These are phyloP conservation scores for Sphaceloma murrayae DNA, from an alignment of 2,329 filamentous ascomycete genomes.

Conservation along the genomic window DNA sequence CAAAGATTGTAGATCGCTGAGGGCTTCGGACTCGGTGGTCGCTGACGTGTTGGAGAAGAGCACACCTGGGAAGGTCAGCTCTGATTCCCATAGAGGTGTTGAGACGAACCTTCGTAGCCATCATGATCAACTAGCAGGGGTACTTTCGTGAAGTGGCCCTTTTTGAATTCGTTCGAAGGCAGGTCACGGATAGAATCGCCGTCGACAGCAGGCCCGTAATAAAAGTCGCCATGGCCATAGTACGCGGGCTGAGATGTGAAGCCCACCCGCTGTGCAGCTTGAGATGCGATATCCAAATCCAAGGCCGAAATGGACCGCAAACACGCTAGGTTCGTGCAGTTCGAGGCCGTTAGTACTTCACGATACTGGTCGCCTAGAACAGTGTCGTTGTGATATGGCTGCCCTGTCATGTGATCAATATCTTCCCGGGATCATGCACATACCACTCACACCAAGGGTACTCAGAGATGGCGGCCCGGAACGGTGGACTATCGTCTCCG, in stretches of 20 bases:
- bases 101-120: conserved; percentile 23
- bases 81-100: conserved; percentile 25
- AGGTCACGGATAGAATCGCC: conserved; percentile 32
- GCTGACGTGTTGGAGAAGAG: conserved; percentile 28
- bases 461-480: conserved; percentile 34
- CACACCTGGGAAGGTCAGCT: conserved; percentile 19
- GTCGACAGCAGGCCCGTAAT: conserved; percentile 35
- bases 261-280: conserved; percentile 21
- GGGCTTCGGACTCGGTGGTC: conserved; percentile 25
- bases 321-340: conserved; percentile 26
- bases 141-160: conserved; percentile 30
- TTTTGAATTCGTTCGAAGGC: conserved; percentile 28
- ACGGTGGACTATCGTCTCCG: conserved; percentile 31
- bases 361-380: conserved; percentile 27
- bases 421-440: too few relatives aligned
- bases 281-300: conserved; percentile 20
- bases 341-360: conserved; percentile 24
- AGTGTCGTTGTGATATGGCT: conserved; percentile 25
- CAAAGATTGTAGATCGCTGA: conserved; percentile 25
- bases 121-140: conserved; percentile 31
- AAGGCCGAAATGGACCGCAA: conserved; percentile 21
- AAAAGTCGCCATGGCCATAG: conserved; percentile 34
- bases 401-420: conserved; percentile 18
- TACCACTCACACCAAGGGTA: conserved; percentile 18
- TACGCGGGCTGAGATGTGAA: conserved; percentile 19